Percentiles rank a stretch among this genome's conserved stretches.
These are phyloP conservation scores for Tagetes patula DNA, from an alignment of 129 eudicot species.

Conservation along the genomic window DNA sequence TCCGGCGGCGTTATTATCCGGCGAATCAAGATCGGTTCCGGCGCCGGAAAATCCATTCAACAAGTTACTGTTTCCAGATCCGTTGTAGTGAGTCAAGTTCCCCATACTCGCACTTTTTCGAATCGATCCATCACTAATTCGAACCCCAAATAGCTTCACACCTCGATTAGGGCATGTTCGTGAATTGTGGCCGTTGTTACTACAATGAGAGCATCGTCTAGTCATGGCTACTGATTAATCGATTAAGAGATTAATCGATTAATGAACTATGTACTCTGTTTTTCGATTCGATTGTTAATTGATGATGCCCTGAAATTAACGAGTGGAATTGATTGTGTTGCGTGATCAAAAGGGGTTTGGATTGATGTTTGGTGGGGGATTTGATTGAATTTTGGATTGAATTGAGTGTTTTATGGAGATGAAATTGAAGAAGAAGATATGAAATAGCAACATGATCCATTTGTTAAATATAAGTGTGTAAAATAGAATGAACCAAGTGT, in stretches of 20 bases:
- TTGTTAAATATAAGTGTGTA: conserved; percentile 15
- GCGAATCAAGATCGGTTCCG: conserved; percentile 50
- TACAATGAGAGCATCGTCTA: conserved; percentile 91
- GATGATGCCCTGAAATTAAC: neutral
- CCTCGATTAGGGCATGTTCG: conserved; percentile 96
- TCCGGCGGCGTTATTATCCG: conserved; percentile 49
- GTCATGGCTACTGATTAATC: conserved; percentile 44
- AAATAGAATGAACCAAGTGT: conserved; percentile 29
- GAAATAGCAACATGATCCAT: conserved; percentile 31
- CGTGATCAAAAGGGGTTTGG: conserved; percentile 23
- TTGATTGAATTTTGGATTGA: conserved; percentile 12
- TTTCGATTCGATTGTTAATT: conserved; percentile 17
- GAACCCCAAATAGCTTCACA: conserved; percentile 84
- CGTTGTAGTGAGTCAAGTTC: conserved; percentile 68
- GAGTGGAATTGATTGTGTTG: conserved; percentile 4
- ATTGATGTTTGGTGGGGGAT: conserved; percentile 29
- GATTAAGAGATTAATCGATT: conserved; percentile 22
- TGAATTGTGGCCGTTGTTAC: conserved; percentile 91
- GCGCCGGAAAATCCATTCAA: conserved; percentile 44
- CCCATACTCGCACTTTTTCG: conserved; percentile 99
- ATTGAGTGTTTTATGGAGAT: conserved; percentile 21
- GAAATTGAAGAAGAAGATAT: conserved; percentile 20
- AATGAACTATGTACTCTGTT: conserved; percentile 11
- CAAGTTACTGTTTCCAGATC: conserved; percentile 39
- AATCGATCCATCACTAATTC: conserved; percentile 85